A percentile compares a stretch with the other conserved stretches of the same genome.
These are phyloP conservation scores for Blastobotrys arbuscula DNA, from an alignment of 1,139 yeast species.

Conservation along the genomic window DNA sequence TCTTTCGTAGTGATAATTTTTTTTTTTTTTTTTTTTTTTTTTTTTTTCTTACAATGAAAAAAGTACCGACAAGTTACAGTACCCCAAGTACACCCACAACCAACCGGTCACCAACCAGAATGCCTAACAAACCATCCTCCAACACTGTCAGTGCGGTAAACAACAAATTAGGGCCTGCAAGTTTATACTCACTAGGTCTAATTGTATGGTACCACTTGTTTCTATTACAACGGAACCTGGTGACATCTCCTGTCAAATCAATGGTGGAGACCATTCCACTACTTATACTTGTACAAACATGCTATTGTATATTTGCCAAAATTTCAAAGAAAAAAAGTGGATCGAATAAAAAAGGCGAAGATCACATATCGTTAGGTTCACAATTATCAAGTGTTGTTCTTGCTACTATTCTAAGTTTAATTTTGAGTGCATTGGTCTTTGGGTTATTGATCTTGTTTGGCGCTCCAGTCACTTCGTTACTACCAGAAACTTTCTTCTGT, in stretches of 20 bases:
- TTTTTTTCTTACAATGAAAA: neutral
- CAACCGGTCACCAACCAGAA: conserved; percentile 1
- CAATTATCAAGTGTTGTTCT: conserved; percentile 24
- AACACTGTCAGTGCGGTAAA: neutral
- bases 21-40: neutral
- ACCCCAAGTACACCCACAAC: neutral
- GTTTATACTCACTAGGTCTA: conserved; percentile 1
- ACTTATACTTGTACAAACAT: conserved; percentile 24
- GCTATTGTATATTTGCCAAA: conserved; percentile 26
- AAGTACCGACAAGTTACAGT: conserved; percentile 3
- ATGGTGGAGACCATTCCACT: conserved; percentile 25
- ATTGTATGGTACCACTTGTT: conserved; percentile 4
- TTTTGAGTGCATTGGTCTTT: conserved; percentile 50
- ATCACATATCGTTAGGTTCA: conserved; percentile 2
- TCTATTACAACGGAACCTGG: conserved; percentile 13
- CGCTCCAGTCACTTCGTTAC: conserved; percentile 63
- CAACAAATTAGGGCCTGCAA: conserved; percentile 2
- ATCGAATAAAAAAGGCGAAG: conserved; percentile 6
- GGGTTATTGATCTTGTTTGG: conserved; percentile 64
- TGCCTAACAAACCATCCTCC: neutral
- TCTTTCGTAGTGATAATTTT: too few relatives aligned
- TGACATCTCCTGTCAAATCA: conserved; percentile 21
- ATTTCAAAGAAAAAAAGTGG: conserved; percentile 14
- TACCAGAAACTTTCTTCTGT: conserved; percentile 56
- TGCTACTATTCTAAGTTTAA: conserved; percentile 35